Evolutionary conservation across 306 rosid genomes (phyloP), one percentile per base, ranked within the genome.

Genomic region (Medicago arabica): DNA sequence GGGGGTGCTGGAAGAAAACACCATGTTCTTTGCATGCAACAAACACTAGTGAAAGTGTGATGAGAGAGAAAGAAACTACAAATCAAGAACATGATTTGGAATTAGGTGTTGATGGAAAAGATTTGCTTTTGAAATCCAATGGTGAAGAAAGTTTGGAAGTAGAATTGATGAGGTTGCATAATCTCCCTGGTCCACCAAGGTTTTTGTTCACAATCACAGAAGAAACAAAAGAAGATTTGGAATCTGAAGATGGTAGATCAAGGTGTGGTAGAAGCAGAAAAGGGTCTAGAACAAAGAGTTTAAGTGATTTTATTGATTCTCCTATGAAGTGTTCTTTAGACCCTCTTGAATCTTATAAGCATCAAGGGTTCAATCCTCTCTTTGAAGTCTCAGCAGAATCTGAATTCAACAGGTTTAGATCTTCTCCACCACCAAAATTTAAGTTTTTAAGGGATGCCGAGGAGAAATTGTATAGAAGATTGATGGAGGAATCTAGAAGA

Each of bases 371-470:
- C 84, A 93, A 91, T 55, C 97, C 98, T 49, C 96, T 94, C 43
- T 94, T 88, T 86, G 97, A 91, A 85, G 81, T 89, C 0, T 68
- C 91, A 1, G 67, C 77, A 0, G 97, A 89, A 40, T 75, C 82
- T 4, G 92, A 93, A 34, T n/a, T 87, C 72, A 80, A 49, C 83
- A 72, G 87, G 79, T 61, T 88, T 69, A 80, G 83, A 78, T 90
- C 97, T 73, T 94, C 98, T 3, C 97, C 98, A 3, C 97, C 98
- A 40, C 92, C 97, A 2, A 91, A 85, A 62, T 90, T 94, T 84
- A 91, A 88, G 87, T 94, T 94, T 61, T 36, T 91, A 50, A 88
- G 96, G 67, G 97, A 91, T 55, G 97, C 98, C n/a, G 98, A 93
- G 81, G 98, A 93, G 75, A 91, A 91, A 62, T 62, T 89, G 75